These are phyloP conservation scores for Crassisporium funariophilum DNA, from an alignment of 768 basidiomycete genomes.

Conservation along the genomic window DNA sequence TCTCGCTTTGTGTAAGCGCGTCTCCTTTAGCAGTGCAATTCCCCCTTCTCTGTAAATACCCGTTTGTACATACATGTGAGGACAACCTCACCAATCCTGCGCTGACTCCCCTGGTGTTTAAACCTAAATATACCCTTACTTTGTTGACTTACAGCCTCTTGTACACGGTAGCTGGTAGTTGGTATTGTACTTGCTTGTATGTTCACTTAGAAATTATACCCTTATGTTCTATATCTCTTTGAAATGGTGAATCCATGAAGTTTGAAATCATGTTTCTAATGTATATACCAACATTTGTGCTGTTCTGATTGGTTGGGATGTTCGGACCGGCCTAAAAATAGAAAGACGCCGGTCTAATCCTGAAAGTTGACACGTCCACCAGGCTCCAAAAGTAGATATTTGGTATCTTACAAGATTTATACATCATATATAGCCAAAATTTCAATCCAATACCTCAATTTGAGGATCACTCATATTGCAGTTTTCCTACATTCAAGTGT, in stretches of 20 bases:
- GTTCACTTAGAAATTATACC: background rate
- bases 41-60: no score
- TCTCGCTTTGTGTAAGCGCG: background rate
- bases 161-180: background rate
- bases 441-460: background rate
- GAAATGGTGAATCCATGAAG: background rate
- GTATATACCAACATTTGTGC: background rate
- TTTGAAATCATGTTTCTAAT: background rate
- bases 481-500: background rate
- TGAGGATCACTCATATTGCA: background rate
- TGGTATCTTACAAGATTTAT: background rate
- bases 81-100: no score
- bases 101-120: no score
- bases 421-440: background rate
- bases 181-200: background rate
- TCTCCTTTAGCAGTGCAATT: no score
- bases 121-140: no score
- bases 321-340: background rate
- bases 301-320: background rate
- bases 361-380: background rate
- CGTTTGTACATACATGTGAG: no score
- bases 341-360: background rate
- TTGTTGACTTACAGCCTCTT: no score
- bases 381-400: background rate
- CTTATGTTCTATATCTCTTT: background rate